Evolutionary conservation across 2,329 filamentous ascomycete species (phyloP).

Genomic region (Graphium sp.): DNA sequence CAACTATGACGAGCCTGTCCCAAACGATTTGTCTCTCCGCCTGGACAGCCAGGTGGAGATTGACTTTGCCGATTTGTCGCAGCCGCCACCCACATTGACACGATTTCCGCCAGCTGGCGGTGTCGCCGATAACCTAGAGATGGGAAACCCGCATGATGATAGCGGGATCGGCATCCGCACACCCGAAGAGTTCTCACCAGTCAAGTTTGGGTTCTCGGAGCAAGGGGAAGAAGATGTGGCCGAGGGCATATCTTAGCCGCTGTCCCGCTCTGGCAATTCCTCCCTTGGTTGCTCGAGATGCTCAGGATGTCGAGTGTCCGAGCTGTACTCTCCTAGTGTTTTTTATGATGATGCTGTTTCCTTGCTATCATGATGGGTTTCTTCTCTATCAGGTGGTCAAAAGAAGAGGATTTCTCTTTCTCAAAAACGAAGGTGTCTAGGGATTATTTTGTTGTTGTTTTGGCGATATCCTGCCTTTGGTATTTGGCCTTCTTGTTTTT

Average conservation of each 20-base stretch:
- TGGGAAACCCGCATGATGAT: conserved; percentile 37
- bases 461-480: neutral
- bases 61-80: conserved; percentile 24
- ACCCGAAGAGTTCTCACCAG: conserved; percentile 44
- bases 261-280: no score
- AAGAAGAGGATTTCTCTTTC: no score
- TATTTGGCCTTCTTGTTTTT: neutral
- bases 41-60: conserved; percentile 24
- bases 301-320: no score
- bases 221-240: no score
- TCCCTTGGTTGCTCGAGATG: no score
- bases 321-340: no score
- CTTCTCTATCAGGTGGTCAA: conserved; percentile 5
- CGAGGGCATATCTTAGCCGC: no score
- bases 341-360: neutral
- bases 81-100: conserved; percentile 29
- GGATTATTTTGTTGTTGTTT: neutral
- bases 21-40: no score
- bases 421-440: no score
- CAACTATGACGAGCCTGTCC: no score
- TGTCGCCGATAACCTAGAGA: conserved; percentile 1
- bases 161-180: conserved; percentile 59
- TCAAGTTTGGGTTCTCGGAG: conserved; percentile 34
- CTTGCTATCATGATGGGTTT: no score
- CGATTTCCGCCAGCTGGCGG: conserved; percentile 26